Conservation (phyloP, 768 basidiomycete species). For the Postia placenta region DNA sequence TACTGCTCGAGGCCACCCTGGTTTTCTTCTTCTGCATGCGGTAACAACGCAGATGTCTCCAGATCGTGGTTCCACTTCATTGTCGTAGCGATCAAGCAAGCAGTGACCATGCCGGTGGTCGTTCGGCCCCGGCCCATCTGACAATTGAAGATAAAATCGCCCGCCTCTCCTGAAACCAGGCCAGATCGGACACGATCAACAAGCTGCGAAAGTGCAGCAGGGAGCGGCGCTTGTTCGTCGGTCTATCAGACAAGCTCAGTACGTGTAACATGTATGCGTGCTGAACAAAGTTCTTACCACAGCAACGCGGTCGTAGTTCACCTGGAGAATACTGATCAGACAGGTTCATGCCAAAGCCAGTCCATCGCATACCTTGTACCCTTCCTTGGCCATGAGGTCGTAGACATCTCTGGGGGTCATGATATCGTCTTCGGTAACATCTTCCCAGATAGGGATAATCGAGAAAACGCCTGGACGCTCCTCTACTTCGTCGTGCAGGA, state of each 20-base stretch:
- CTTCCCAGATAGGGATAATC: constrained; percentile 95
- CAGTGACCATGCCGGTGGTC: constrained; percentile 94
- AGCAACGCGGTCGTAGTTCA: constrained; percentile 84
- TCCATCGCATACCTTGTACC: constrained; percentile 50
- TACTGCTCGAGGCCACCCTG: constrained; percentile 39
- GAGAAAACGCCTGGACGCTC: constrained; percentile 85
- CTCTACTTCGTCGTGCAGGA: constrained; percentile 95
- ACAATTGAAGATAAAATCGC: constrained; percentile 91
- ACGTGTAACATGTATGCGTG: not conserved
- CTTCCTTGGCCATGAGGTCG: constrained; percentile 65
- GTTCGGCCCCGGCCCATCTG: constrained; percentile 93
- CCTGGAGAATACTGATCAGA: constrained; percentile 33
- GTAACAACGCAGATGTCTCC: constrained; percentile 21
- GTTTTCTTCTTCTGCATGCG: constrained; percentile 24
- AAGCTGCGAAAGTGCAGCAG: constrained; percentile 75
- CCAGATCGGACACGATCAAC: constrained; percentile 64
- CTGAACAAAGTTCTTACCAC: constrained; percentile 50
- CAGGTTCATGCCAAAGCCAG: not conserved
- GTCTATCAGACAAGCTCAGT: constrained; percentile 45
- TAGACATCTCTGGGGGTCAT: constrained; percentile 86
- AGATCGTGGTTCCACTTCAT: constrained; percentile 48
- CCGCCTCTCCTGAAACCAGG: constrained; percentile 40
- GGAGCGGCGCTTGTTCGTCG: constrained; percentile 94
- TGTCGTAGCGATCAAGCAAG: constrained; percentile 77
- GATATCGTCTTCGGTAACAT: constrained; percentile 71